phyloP scores from a whole-genome alignment of 2,329 filamentous ascomycete genomes.

The Dissoconium aciculare region DNA sequence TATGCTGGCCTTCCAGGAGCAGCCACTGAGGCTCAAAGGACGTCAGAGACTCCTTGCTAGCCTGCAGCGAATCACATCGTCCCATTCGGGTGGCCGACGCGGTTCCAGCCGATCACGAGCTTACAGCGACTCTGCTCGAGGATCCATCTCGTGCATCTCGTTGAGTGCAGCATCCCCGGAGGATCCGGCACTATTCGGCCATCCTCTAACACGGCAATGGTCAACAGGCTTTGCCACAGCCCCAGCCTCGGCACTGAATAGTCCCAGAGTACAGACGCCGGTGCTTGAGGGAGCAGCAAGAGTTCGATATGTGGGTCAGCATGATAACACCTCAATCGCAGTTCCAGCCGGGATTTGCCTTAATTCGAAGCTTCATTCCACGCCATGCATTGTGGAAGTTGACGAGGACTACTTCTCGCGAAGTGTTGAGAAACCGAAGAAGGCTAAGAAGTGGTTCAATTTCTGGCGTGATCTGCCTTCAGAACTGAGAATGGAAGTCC shows the following conservation, averaged over 20 bases:
- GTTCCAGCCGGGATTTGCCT: constrained; percentile 50
- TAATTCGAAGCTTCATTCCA: constrained; percentile 23
- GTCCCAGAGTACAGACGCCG: constrained; percentile 32
- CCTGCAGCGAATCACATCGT: constrained; percentile 70
- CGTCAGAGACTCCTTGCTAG: constrained; percentile 56
- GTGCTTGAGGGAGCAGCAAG: constrained; percentile 40
- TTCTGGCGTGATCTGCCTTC: constrained; percentile 72
- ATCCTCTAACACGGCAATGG: constrained; percentile 41
- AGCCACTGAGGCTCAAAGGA: constrained; percentile 46
- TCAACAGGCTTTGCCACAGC: constrained; percentile 42
- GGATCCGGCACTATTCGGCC: constrained; percentile 39
- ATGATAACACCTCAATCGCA: constrained; percentile 40
- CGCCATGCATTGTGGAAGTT: constrained; percentile 24
- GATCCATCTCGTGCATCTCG: constrained; percentile 50
- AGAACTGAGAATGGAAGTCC: constrained; percentile 65
- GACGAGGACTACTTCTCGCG: constrained; percentile 35
- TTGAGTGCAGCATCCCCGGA: constrained; percentile 37
- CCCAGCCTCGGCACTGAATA: constrained; percentile 38
- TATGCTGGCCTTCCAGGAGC: constrained; percentile 19
- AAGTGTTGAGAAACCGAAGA: constrained; percentile 12
- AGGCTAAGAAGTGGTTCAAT: constrained; percentile 36
- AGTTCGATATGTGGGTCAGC: constrained; percentile 37
- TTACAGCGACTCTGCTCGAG: constrained; percentile 48
- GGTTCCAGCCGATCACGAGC: constrained; percentile 51
- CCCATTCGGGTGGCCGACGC: constrained; percentile 51